phyloP scores from a whole-genome alignment of 768 basidiomycete genomes.

The Mrakia gelida region DNA sequence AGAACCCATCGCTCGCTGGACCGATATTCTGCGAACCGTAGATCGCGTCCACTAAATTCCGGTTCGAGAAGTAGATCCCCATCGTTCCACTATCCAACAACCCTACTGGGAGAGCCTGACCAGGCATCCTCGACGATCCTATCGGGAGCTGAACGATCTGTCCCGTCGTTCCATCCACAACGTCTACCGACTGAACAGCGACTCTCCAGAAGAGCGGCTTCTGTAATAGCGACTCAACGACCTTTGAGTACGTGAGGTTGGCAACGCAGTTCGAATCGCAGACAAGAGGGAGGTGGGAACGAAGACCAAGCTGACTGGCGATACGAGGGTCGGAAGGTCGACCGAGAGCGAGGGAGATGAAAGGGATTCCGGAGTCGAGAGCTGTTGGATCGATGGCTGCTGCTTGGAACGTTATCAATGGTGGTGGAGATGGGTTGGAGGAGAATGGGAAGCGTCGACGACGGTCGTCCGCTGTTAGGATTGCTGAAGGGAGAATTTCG shows the following conservation, averaged over 20 bases:
- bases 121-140: slow-evolving; percentile 1
- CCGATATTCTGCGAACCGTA: slow-evolving; percentile 17
- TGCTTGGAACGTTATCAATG: not conserved
- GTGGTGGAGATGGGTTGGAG: not conserved
- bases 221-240: slow-evolving; percentile 20
- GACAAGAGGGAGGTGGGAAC: slow-evolving; percentile 22
- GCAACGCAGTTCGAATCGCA: not conserved
- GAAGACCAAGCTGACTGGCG: slow-evolving; percentile 26
- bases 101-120: slow-evolving; percentile 29
- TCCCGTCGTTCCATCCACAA: slow-evolving; percentile 13
- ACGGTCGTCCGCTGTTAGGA: slow-evolving; percentile 8
- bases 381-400: not conserved
- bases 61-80: slow-evolving; percentile 23
- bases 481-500: slow-evolving; percentile 12
- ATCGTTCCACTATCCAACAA: slow-evolving; percentile 27
- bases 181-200: slow-evolving; percentile 11
- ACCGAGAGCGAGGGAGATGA: slow-evolving; percentile 23
- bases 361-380: slow-evolving; percentile 4
- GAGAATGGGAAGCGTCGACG: slow-evolving; percentile 11
- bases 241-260: slow-evolving; percentile 5
- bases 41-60: slow-evolving; percentile 20
- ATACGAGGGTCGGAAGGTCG: slow-evolving; percentile 20
- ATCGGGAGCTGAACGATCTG: not conserved
- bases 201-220: slow-evolving; percentile 28
- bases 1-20: slow-evolving; percentile 16